Base-by-base conservation (phyloP, 257 asterid species). In the Ligustrum vulgare region DNA sequence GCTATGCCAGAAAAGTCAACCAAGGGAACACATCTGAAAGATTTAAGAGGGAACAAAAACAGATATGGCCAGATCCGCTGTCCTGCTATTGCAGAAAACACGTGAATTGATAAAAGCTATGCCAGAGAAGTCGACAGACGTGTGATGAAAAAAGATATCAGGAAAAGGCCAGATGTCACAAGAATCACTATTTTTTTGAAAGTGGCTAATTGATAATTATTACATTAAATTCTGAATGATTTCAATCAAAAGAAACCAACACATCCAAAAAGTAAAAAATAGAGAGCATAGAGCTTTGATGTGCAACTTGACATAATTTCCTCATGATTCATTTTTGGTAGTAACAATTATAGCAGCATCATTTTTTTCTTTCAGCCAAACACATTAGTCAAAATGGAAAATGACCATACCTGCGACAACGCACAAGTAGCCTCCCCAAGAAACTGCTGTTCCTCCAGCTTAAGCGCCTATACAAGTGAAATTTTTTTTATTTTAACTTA, bases 361-460 rank as follows among this genome's bases (percentile, higher is more conserved):
- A 36, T 72, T 75, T 4, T 4, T 22, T 64, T 73, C 20, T 69
- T 32, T 34, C 35, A 68, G 25, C 34, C 60, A 54, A 49, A 73
- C 33, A 70, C 73, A 67, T 35, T 72, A 77, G 62, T 60, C 36
- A 60, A 45, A 74, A 62, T 70, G 82, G 77, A 60, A 71, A 72
- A 36, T 63, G 67, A 82, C 64, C 79, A 75, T 80, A 93, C 99
- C 98, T 95, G 90, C 23, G 99, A 89, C 82, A 95, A 72, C 0
- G 89, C 75, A 84, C 99, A 95, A 79, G 83, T 86, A 72, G 96
- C 94, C 86, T 91, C 97, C 73, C 98, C 99, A 82, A 95, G 97
- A 88, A 95, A 88, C 86, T 95, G 97, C 81, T 95, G 99, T 81
- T 93, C 98, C 79, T 93, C 97, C 84, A 95, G 85, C 85, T 80